Evolutionary conservation across 345 rosid species (phyloP).

Genomic region (Arabis hirsuta): DNA sequence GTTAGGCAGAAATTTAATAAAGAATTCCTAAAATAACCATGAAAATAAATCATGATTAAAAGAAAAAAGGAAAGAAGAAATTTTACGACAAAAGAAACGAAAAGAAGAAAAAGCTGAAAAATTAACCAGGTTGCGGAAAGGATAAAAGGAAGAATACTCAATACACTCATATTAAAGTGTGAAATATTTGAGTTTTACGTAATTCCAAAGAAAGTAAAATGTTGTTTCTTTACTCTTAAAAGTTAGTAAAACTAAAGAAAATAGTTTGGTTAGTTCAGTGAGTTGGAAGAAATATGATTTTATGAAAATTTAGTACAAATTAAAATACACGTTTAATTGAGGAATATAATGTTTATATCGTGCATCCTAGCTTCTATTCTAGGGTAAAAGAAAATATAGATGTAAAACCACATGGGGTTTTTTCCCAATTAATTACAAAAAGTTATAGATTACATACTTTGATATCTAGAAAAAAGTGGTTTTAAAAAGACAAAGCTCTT

Average conservation of each 20-base stretch:
- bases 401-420: not conserved
- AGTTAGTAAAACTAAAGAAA: not conserved
- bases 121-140: conserved; percentile 25
- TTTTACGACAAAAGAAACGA: not conserved
- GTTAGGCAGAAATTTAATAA: not conserved
- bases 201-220: conserved; percentile 16
- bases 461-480: not conserved
- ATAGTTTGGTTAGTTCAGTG: not conserved
- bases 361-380: not conserved
- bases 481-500: not conserved
- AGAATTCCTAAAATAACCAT: not conserved
- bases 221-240: conserved; percentile 7
- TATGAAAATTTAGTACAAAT: not conserved
- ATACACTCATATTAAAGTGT: not conserved
- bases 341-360: not conserved
- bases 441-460: not conserved
- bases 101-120: conserved; percentile 28
- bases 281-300: not conserved
- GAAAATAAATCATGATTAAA: conserved; percentile 1
- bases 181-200: not conserved
- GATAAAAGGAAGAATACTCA: conserved; percentile 21
- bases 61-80: not conserved
- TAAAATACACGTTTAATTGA: too few species aligned
- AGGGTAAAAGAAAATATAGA: not conserved
- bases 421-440: not conserved